Evolutionary conservation across 2,329 filamentous ascomycete genomes (phyloP).

Genomic region (Fusarium globosum): DNA sequence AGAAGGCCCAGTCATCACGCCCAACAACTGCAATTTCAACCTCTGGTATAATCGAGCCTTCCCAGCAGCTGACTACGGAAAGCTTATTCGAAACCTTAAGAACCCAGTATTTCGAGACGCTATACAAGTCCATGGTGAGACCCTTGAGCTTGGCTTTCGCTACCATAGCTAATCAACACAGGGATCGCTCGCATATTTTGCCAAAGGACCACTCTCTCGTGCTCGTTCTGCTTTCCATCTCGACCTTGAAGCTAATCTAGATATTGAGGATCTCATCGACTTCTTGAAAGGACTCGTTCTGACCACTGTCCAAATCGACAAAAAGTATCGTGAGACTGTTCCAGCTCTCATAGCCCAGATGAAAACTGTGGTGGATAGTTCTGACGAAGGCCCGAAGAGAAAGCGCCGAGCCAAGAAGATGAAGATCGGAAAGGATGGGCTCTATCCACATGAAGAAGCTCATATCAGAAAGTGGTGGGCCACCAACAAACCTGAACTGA

Average conservation of each 20-base stretch:
- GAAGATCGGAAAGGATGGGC: constrained; percentile 73
- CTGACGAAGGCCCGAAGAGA: constrained; percentile 58
- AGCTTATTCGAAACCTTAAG: constrained; percentile 69
- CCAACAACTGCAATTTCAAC: neutral
- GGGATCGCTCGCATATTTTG: constrained; percentile 85
- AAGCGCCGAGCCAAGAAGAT: constrained; percentile 71
- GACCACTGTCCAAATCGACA: constrained; percentile 75
- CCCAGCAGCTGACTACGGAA: constrained; percentile 57
- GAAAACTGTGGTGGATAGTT: constrained; percentile 66
- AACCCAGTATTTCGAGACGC: constrained; percentile 67
- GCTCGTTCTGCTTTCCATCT: constrained; percentile 77
- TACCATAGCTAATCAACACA: constrained; percentile 45
- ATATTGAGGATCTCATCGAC: constrained; percentile 71
- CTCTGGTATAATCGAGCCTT: constrained; percentile 1
- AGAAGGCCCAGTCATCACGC: neutral
- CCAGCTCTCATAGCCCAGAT: constrained; percentile 70
- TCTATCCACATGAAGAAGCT: constrained; percentile 74
- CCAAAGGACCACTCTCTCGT: constrained; percentile 82
- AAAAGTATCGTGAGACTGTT: constrained; percentile 80
- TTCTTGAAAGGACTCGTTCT: constrained; percentile 78
- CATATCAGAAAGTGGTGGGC: constrained; percentile 78
- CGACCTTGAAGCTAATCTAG: constrained; percentile 68
- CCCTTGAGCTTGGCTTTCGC: constrained; percentile 11
- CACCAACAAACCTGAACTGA: constrained; percentile 63
- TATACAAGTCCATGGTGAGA: constrained; percentile 72